These are phyloP conservation scores for Monosporascus sp. DNA, from an alignment of 2,329 filamentous ascomycete genomes.

Conservation along the genomic window DNA sequence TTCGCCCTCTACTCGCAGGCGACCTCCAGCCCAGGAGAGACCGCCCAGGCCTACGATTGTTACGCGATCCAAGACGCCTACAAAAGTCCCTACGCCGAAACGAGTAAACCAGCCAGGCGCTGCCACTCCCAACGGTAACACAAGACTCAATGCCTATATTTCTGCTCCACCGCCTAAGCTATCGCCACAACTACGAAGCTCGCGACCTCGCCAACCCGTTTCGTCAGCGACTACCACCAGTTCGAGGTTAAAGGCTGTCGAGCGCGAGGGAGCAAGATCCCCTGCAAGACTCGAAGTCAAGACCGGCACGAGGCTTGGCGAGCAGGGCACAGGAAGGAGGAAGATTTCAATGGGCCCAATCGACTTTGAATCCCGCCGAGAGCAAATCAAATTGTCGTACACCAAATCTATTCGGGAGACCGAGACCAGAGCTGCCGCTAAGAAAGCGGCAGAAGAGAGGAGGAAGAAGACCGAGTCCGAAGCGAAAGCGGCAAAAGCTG, in stretches of 20 bases:
- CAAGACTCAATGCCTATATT: conserved; percentile 68
- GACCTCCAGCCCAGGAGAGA: conserved; percentile 37
- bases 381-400: conserved; percentile 79
- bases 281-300: conserved; percentile 29
- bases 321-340: conserved; percentile 36
- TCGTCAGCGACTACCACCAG: conserved; percentile 68
- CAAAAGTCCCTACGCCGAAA: conserved; percentile 32
- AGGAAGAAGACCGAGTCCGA: conserved; percentile 47
- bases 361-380: conserved; percentile 77
- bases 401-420: conserved; percentile 75
- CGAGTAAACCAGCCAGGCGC: conserved; percentile 34
- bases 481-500: conserved; percentile 30
- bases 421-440: conserved; percentile 50
- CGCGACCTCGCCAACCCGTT: conserved; percentile 73
- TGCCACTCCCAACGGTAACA: conserved; percentile 46
- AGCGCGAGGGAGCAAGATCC: conserved; percentile 41
- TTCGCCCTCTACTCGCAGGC: conserved; percentile 46
- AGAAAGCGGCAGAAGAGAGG: conserved; percentile 48
- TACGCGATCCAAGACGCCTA: conserved; percentile 39
- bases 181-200: conserved; percentile 76
- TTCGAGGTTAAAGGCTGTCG: conserved; percentile 60
- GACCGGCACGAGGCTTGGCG: conserved; percentile 31
- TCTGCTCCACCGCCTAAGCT: conserved; percentile 63
- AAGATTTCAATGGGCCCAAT: conserved; percentile 66
- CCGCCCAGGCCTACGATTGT: conserved; percentile 28